Percentiles rank a stretch among this genome's conserved stretches.
Evolutionary conservation across 352 stramenopile genomes (phyloP).

Genomic region (Phytophthora tubulina): DNA sequence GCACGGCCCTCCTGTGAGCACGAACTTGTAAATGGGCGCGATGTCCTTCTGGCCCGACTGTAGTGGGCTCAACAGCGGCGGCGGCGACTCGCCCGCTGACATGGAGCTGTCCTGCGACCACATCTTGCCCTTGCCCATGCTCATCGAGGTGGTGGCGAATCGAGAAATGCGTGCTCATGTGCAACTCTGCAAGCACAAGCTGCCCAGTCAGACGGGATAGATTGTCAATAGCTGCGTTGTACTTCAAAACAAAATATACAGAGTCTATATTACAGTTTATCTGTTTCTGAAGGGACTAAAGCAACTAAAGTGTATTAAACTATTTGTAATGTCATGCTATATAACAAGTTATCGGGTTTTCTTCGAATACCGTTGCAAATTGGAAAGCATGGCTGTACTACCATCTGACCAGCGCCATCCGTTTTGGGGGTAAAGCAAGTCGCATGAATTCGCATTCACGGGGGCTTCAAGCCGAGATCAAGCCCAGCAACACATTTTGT

Average conservation of each 20-base stretch:
- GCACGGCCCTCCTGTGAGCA: conserved; percentile 95
- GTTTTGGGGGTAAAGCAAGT: conserved; percentile 22
- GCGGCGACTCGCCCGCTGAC: conserved; percentile 49
- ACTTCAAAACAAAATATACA: background rate
- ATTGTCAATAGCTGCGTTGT: background rate
- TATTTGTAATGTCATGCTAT: background rate
- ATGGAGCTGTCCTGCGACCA: conserved; percentile 67
- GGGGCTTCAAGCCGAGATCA: conserved; percentile 7
- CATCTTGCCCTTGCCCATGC: conserved; percentile 51
- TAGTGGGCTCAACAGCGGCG: conserved; percentile 73
- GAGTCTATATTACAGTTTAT: background rate
- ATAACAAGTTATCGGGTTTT: conserved; percentile 2
- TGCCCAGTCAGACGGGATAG: conserved; percentile 23
- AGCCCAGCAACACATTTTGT: background rate
- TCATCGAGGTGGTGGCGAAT: conserved; percentile 25
- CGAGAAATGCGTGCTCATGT: conserved; percentile 4
- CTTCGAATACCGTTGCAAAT: background rate
- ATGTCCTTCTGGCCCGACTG: conserved; percentile 75
- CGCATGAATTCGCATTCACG: conserved; percentile 33
- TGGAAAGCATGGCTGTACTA: background rate
- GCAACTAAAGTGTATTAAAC: background rate
- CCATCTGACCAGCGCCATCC: conserved; percentile 27
- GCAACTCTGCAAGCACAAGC: conserved; percentile 19
- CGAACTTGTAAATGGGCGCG: conserved; percentile 92
- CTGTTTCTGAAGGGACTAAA: background rate